Evolutionary conservation across 1,284 basidiomycete species (phyloP).

Genomic region (Ceratorhiza oryzae-sativae): DNA sequence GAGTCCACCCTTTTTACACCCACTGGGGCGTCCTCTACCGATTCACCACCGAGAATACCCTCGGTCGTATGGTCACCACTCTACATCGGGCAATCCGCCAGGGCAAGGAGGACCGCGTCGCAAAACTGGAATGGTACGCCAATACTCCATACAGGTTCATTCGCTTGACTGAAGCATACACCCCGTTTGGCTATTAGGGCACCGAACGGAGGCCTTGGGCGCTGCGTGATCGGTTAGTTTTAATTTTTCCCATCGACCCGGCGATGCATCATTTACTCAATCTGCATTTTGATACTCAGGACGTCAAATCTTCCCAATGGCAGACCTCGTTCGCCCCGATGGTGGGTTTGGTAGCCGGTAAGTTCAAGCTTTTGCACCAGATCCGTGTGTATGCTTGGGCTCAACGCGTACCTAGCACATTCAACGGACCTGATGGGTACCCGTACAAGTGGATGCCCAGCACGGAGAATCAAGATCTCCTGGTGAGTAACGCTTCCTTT

Average conservation of each 20-base stretch:
- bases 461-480: slow-evolving; percentile 62
- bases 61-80: slow-evolving; percentile 66
- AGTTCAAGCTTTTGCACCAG: slow-evolving; percentile 11
- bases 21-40: slow-evolving; percentile 77
- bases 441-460: slow-evolving; percentile 78
- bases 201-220: slow-evolving; percentile 75
- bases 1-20: slow-evolving; percentile 78
- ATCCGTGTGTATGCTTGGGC: neutral
- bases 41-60: slow-evolving; percentile 58
- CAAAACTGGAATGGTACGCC: slow-evolving; percentile 75
- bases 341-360: slow-evolving; percentile 28
- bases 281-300: slow-evolving; percentile 28
- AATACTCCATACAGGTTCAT: slow-evolving; percentile 37
- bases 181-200: slow-evolving; percentile 48
- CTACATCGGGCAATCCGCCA: slow-evolving; percentile 70
- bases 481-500: slow-evolving; percentile 57
- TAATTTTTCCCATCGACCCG: slow-evolving; percentile 38
- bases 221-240: slow-evolving; percentile 82
- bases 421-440: slow-evolving; percentile 80
- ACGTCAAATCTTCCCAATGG: slow-evolving; percentile 64
- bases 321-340: slow-evolving; percentile 67
- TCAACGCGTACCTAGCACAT: slow-evolving; percentile 56
- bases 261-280: slow-evolving; percentile 13
- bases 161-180: slow-evolving; percentile 24
- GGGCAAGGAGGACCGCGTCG: slow-evolving; percentile 66